Evolutionary conservation across 2,329 filamentous ascomycete genomes (phyloP), one percentile per base, ranked within the genome.

Genomic region (Neoscytalidium dimidiatum): DNA sequence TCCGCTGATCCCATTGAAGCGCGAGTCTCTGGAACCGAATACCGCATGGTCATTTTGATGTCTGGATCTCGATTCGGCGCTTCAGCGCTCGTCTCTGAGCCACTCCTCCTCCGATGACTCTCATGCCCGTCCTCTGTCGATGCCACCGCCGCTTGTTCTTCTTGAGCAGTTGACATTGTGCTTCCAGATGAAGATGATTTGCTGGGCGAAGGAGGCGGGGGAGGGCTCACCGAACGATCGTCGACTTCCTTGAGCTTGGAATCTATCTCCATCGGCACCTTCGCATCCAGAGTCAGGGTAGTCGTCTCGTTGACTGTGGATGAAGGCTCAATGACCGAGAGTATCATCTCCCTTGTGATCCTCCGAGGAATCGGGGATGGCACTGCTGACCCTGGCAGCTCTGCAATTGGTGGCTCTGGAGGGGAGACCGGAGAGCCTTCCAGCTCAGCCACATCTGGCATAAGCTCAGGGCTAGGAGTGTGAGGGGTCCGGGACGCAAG

Each of bases 311-410:
- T 70, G 6, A 66, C 72, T 21, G 73, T 72, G 9, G 74, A 74
- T 31, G 57, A 65, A n/a, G 72, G 68, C n/a, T 70, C 71, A 13
- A 77, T 53, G 4, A 66, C 71, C 28, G 68, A 67, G 33, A 73
- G 63, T n/a, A 77, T 71, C 61, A 74, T 65, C 31, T 76, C 70
- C 60, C 73, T 70, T 6, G 74, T 77, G 33, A 78, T 73, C 13
- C 74, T 71, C 51, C 68, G 71, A 26, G 68, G 67, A 44, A 77
- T 70, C 9, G 74, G 74, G 41, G 74, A 74, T 23, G 68, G 67
- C 35, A 77, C 70, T 11, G 73, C 73, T 38, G 74, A 74, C 11
- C 48, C 65, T 19, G 61, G 61, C 21, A 66, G 31, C 21, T 66
- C 65, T 43, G 64, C 52, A 19, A 51, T 19, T 7, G 48, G 38